These are phyloP conservation scores for Phalaenopsis equestris DNA, from an alignment of 106 monocot species.

Conservation along the genomic window DNA sequence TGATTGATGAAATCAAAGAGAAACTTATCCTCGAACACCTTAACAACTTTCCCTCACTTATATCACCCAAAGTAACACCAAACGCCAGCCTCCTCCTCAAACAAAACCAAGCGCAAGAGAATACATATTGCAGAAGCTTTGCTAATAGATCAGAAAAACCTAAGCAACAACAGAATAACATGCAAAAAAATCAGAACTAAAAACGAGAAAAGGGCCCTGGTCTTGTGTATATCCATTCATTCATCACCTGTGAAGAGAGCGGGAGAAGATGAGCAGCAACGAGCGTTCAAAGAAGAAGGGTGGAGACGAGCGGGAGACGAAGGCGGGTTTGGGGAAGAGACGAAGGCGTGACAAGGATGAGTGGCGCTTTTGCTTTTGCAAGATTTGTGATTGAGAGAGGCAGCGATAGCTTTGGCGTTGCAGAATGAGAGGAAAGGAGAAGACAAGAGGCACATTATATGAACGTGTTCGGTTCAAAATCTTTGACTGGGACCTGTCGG, in stretches of 20 bases:
- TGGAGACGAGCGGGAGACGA: background rate
- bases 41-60: background rate
- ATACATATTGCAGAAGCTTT: background rate
- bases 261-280: background rate
- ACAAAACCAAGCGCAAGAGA: background rate
- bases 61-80: background rate
- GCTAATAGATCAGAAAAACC: background rate
- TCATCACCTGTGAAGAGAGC: background rate
- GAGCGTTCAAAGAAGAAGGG: background rate
- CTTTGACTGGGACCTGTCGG: background rate
- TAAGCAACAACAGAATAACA: background rate
- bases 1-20: background rate
- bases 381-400: too few relatives aligned
- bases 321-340: background rate
- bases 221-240: background rate
- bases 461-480: background rate
- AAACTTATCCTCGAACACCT: background rate
- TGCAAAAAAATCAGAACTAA: background rate
- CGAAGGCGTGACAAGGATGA: background rate
- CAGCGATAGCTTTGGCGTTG: too few relatives aligned
- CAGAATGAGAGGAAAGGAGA: background rate
- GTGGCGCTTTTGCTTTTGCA: background rate
- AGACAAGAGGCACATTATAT: background rate
- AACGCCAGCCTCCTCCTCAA: background rate
- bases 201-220: background rate